Base-by-base conservation (phyloP, 139 green algal genomes). In the Closterium sp. region DNA sequence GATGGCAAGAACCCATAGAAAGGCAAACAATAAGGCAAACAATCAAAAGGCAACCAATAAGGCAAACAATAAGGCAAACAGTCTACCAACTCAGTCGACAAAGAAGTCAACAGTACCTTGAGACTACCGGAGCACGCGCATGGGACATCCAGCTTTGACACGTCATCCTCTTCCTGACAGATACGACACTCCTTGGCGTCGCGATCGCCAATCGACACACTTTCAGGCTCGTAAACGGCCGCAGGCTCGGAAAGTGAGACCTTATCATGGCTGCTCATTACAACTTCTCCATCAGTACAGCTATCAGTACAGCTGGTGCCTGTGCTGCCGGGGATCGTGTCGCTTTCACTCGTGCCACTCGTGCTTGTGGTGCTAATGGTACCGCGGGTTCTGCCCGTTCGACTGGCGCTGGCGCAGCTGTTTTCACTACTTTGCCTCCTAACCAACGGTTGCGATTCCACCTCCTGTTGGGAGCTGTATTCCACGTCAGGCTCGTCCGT, bases 81-180 rank as follows among this genome's bases (percentile, higher is more conserved):
- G n/a, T n/a, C n/a, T n/a, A n/a, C n/a, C n/a, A n/a, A n/a, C n/a
- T n/a, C n/a, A n/a, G n/a, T n/a, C n/a, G n/a, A n/a, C n/a, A 62
- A 7, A 79, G 17, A 50, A 50, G 38, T 9, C 38, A 9, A 50
- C 4, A 24, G 85, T 45, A 90, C 84, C 84, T 90, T 90, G n/a
- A 90, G 27, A 29, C 90, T 91, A 24, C 90, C 90, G 10, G 90
- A 90, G 90, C 90, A 93, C 34, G 79, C 85, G 85, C 90, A 93
- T 5, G 90, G 90, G 6, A 86, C 45, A 9, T 93, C 90, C 9
- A 93, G 31, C 10, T 93, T 79, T 17, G n/a, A 38, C 38, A 93
- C 29, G 79, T 90, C 84, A 73, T 90, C 85, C 38, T 93, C 90
- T 28, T 93, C 90, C 84, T 79, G 84, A 28, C 90, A 93, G 13